phyloP scores from a whole-genome alignment of 371 early-diverging fungal genomes.

The Mucor ambiguus region DNA sequence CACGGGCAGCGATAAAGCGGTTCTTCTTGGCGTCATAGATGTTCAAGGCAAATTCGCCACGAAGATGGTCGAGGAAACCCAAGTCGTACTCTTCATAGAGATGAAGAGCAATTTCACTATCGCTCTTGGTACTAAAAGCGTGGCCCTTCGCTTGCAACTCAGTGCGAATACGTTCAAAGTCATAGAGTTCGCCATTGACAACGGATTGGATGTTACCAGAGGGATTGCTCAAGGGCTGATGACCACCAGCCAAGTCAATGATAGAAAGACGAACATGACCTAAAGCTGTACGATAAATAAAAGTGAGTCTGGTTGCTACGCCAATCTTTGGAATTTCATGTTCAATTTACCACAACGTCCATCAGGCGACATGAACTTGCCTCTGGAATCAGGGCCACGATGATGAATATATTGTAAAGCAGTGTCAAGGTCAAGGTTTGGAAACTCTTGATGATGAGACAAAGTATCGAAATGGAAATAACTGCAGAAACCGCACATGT shows the following conservation, averaged over 20 bases:
- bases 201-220: constrained; percentile 13
- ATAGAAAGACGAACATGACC: constrained; percentile 29
- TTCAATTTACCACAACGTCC: constrained; percentile 22
- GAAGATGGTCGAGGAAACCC: constrained; percentile 23
- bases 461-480: constrained; percentile 26
- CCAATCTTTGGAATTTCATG: background rate
- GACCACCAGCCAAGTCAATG: constrained; percentile 28
- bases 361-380: constrained; percentile 14
- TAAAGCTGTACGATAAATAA: constrained; percentile 1
- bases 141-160: constrained; percentile 19
- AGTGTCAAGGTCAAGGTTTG: constrained; percentile 22
- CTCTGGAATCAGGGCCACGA: constrained; percentile 28
- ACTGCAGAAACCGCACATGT: constrained; percentile 29
- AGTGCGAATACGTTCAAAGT: constrained; percentile 19
- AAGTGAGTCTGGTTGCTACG: background rate
- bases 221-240: constrained; percentile 17
- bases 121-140: constrained; percentile 23
- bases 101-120: constrained; percentile 30
- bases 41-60: constrained; percentile 26
- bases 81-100: constrained; percentile 22
- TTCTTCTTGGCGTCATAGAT: constrained; percentile 19
- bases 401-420: constrained; percentile 18
- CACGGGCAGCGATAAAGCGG: constrained; percentile 19
- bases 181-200: constrained; percentile 32
- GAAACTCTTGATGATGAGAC: background rate